Percentiles rank a stretch among this genome's conserved stretches.
These are phyloP conservation scores for Helenozyma rhizophorensis DNA, from an alignment of 805 yeast genomes.

Conservation along the genomic window DNA sequence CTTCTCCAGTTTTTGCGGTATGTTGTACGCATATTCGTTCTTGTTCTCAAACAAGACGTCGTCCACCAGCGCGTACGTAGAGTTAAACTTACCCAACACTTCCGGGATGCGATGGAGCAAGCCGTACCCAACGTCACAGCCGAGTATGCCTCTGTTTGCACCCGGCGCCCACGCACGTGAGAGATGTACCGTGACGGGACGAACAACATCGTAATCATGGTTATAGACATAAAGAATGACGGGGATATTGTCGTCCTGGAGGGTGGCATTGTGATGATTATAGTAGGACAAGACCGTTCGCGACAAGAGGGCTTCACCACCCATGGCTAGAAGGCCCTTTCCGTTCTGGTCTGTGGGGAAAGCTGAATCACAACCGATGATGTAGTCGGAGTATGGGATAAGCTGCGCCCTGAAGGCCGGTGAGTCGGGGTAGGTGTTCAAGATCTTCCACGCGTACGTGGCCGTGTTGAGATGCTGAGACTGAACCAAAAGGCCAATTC, in stretches of 20 bases:
- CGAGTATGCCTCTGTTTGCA: constrained; percentile 69
- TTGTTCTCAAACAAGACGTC: too few species aligned
- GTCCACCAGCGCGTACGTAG: too few species aligned
- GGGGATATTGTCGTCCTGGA: constrained; percentile 33
- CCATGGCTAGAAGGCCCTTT: constrained; percentile 71
- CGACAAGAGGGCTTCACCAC: constrained; percentile 79
- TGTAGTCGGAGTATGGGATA: constrained; percentile 80
- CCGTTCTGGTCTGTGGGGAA: constrained; percentile 54
- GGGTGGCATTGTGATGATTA: constrained; percentile 38
- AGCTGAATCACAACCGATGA: constrained; percentile 60
- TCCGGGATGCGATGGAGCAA: constrained; percentile 81
- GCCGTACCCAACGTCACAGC: constrained; percentile 96
- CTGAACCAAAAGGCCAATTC: constrained; percentile 66
- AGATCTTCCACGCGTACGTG: constrained; percentile 82
- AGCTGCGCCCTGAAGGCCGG: constrained; percentile 85
- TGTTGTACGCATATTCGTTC: too few species aligned
- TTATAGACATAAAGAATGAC: constrained; percentile 64
- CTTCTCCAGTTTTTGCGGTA: too few species aligned
- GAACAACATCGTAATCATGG: constrained; percentile 76
- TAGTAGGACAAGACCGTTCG: constrained; percentile 58
- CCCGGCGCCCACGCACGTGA: constrained; percentile 64
- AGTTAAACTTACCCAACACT: too few species aligned
- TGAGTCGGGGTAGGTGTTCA: constrained; percentile 64
- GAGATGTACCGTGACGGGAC: constrained; percentile 76
- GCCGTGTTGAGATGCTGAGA: constrained; percentile 73